Evolutionary conservation across 352 stramenopile species (phyloP), one percentile per base, ranked within the genome.

Genomic region (Phytophthora melonis): DNA sequence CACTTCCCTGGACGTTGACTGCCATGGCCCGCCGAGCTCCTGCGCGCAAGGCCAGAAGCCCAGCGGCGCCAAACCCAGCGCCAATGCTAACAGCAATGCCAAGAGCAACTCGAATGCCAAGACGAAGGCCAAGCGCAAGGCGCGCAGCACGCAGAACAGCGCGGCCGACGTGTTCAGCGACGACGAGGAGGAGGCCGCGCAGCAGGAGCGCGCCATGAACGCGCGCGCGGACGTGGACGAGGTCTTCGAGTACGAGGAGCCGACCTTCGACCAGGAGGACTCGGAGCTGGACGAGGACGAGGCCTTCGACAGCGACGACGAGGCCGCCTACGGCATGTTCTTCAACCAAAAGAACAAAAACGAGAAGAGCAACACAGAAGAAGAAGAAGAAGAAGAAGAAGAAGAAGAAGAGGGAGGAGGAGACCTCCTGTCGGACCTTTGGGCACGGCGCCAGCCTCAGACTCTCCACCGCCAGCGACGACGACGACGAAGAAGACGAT

Each of bases 241-340:
- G 70, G 86, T 95, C 64, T 92, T 94, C 71, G 89, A 94, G 79
- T 93, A 93, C 71, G 87, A 96, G 66, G 75, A 86, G 59, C 88
- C 88, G 14, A 92, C 81, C 47, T 86, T 83, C 41, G 89, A 95
- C 23, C 89, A 91, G 23, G 80, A 96, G 54, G 96, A 99, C 77
- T 97, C 96, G 76, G 93, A 98, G 77, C 97, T 99, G 74, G 87
- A 95, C 68, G 93, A 98, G 72, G 93, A 98, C 66, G 91, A 95
- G 63, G 94, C 96, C 25, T 98, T 99, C 78, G 94, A 98, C 70
- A 98, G 92, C 52, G 94, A 98, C 6, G 94, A 99, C 76, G 96
- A 98, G 70, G 71, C 87, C 19, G 80, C 83, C 19, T 98, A 95
- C 70, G 93, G 93, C 39, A 78, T 79, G 41, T 97, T 98, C 75